Percentiles rank a stretch among this genome's conserved stretches.
Evolutionary conservation across 305 asterid species (phyloP).

Genomic region (Solanum hybrid): DNA sequence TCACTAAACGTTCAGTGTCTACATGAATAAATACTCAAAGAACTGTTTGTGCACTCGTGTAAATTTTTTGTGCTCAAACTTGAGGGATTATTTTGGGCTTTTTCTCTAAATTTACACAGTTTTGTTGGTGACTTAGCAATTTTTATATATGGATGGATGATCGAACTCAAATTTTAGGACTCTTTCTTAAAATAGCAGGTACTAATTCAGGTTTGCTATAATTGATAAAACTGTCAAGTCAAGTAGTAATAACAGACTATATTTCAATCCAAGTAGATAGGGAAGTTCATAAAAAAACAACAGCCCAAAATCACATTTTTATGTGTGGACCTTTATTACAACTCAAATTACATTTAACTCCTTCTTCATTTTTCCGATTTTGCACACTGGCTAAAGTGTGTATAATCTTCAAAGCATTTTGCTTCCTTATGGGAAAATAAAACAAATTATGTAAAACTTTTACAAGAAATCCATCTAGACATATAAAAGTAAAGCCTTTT

Average conservation of each 20-base stretch:
- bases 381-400: neutral
- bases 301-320: neutral
- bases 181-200: neutral
- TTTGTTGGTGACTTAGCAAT: neutral
- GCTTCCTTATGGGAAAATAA: neutral
- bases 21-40: neutral
- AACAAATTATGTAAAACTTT: neutral
- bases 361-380: neutral
- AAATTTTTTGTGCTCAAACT: neutral
- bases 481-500: neutral
- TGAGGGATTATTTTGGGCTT: neutral
- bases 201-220: neutral
- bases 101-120: neutral
- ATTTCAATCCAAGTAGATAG: neutral
- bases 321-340: neutral
- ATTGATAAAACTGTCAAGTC: neutral
- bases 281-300: neutral
- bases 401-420: neutral
- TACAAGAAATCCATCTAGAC: neutral
- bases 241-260: too few species aligned
- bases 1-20: neutral
- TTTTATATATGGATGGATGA: neutral
- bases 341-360: neutral
- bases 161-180: neutral
- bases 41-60: neutral